Conservation (phyloP, 2,329 filamentous ascomycete species). For the Fusarium equiseti region DNA sequence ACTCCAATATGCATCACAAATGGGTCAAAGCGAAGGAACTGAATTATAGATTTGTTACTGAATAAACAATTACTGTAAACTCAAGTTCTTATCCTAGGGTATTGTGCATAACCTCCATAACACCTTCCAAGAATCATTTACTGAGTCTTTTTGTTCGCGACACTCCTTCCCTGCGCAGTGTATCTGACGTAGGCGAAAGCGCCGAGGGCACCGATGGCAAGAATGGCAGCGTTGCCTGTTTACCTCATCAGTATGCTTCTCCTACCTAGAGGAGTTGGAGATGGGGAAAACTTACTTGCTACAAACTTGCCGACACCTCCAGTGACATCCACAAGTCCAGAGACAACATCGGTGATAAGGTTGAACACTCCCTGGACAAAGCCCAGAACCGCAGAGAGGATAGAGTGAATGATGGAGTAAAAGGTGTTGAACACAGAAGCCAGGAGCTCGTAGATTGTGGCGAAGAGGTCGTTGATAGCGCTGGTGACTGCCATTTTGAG, state of each 20-base stretch:
- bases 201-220: constrained; percentile 50
- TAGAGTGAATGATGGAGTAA: constrained; percentile 51
- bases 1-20: neutral
- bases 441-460: constrained; percentile 58
- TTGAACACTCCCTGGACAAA: constrained; percentile 55
- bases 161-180: constrained; percentile 48
- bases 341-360: constrained; percentile 52
- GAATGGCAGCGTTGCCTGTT: constrained; percentile 54
- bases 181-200: constrained; percentile 53
- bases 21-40: neutral
- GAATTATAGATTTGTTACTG: neutral
- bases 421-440: constrained; percentile 53
- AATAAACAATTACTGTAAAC: neutral
- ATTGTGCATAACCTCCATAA: neutral
- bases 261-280: neutral
- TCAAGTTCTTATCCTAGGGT: neutral
- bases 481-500: constrained; percentile 52
- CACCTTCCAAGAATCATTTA: constrained; percentile 19
- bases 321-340: constrained; percentile 54
- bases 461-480: constrained; percentile 55
- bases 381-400: constrained; percentile 51
- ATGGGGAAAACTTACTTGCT: constrained; percentile 47
- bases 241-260: neutral
- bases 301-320: constrained; percentile 57
- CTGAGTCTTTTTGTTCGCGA: constrained; percentile 51